These are phyloP conservation scores for Vigna nakashimae DNA, from an alignment of 306 rosid species.

Conservation along the genomic window DNA sequence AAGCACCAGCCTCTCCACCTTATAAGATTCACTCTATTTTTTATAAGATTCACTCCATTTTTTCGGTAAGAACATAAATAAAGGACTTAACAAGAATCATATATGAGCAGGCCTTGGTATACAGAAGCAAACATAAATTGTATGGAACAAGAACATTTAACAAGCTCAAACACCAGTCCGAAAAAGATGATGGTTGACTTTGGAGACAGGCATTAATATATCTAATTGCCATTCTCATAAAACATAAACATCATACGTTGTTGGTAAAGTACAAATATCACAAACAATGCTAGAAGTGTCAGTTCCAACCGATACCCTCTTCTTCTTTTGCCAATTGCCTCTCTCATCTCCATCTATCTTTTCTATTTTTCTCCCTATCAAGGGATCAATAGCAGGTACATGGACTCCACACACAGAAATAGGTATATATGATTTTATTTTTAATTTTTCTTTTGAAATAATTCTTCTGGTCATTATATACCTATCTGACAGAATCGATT, in stretches of 20 bases:
- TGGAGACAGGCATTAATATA: slow-evolving; percentile 6
- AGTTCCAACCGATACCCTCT: slow-evolving; percentile 1
- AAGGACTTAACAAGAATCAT: too few relatives aligned
- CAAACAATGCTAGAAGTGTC: not conserved
- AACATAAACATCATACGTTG: slow-evolving; percentile 1
- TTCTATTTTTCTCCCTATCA: slow-evolving; percentile 3
- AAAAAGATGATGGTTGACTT: slow-evolving; percentile 12
- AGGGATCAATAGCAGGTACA: slow-evolving; percentile 31
- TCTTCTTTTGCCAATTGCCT: not conserved
- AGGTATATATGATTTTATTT: slow-evolving; percentile 17
- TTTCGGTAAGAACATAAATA: too few relatives aligned
- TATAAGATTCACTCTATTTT: too few relatives aligned
- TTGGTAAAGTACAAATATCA: slow-evolving; percentile 17
- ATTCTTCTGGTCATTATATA: not conserved
- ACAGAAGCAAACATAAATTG: slow-evolving; percentile 14
- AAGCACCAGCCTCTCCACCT: too few relatives aligned
- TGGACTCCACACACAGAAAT: slow-evolving; percentile 29
- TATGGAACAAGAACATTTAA: slow-evolving; percentile 20
- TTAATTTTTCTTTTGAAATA: slow-evolving; percentile 5
- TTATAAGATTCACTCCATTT: too few relatives aligned
- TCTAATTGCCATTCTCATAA: slow-evolving; percentile 1
- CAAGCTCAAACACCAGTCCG: slow-evolving; percentile 15
- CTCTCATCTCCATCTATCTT: slow-evolving; percentile 7
- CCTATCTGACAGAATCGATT: not conserved
- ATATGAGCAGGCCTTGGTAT: not conserved